Evolutionary conservation across 2,329 filamentous ascomycete species (phyloP), one percentile per base, ranked within the genome.

Genomic region (Ceratocystis cacaofunesta): DNA sequence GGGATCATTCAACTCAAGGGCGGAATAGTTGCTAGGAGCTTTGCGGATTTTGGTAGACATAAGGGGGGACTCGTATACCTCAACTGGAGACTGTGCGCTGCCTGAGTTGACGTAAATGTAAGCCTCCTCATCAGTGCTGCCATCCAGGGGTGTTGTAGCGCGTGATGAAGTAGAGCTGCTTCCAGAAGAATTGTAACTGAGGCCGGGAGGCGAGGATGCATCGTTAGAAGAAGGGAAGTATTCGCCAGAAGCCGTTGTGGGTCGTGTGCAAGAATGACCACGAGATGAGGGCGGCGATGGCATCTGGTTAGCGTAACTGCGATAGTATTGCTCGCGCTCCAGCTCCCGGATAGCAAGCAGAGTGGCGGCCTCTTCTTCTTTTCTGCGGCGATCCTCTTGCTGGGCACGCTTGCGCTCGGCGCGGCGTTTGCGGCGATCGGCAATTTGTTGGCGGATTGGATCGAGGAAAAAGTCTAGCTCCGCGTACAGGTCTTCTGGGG

Each of bases 401-500:
- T 75, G 73, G 69, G 76, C 76, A 65, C 72, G 71, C 72, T 78
- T 76, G 73, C 78, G 75, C 72, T 79, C 75, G 70, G 76, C 77
- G 70, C 80, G 77, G 69, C 78, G 76, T 70, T 79, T 73, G 74
- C 79, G 80, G 70, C 79, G 77, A 58, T 78, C 78, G 68, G 78
- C 75, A 65, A 85, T 77, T 68, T 82, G 79, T 57, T 78, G 73
- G 68, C 92, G 88, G 72, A 97, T 89, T 32, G 92, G 92, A 43
- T 85, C 85, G 57, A 99, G 83, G 81, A 97, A 97, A 52, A 83
- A 83, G 71, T 96, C 90, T 50, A 97, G 82, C 75, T 96, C 89
- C 70, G 80, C 81, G 78, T 95, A 90, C 55, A 99, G 85, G 71
- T 97, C 91, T 65, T 92, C 82, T 72, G 91, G 85, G 52, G 81